Percentiles rank a stretch among this genome's conserved stretches.
Evolutionary conservation across 179 eudicot species (phyloP).

Genomic region (Sideroxylon spinosum): DNA sequence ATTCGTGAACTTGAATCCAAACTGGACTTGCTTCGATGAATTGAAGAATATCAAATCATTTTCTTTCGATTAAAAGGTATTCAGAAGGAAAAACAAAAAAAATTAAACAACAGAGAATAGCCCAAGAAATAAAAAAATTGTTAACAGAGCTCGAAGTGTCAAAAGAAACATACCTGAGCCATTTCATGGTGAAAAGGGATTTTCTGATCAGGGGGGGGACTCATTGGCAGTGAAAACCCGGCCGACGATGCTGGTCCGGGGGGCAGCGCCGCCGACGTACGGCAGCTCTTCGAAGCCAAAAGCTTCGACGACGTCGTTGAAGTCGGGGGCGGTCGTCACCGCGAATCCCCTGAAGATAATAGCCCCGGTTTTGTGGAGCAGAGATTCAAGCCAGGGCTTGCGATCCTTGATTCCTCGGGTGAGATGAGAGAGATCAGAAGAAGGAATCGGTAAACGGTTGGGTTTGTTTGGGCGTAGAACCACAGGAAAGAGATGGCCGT

Average conservation of each 20-base stretch:
- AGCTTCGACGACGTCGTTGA: conserved; percentile 77
- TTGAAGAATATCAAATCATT: background rate
- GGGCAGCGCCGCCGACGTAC: conserved; percentile 78
- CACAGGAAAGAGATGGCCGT: conserved; percentile 43
- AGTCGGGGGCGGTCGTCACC: conserved; percentile 42
- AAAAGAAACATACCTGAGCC: conserved; percentile 59
- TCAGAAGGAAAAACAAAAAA: no score
- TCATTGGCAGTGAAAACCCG: conserved; percentile 90
- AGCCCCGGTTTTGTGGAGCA: conserved; percentile 56
- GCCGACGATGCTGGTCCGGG: conserved; percentile 60
- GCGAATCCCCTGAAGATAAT: conserved; percentile 63
- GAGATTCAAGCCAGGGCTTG: conserved; percentile 48
- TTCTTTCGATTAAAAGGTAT: no score
- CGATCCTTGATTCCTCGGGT: conserved; percentile 29
- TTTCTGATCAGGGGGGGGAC: conserved; percentile 73
- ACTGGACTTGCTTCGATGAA: background rate
- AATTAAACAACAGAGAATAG: no score
- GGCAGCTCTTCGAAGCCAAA: conserved; percentile 72
- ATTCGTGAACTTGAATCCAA: background rate
- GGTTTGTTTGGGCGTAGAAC: conserved; percentile 42
- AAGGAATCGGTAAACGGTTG: background rate
- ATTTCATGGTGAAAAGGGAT: conserved; percentile 89
- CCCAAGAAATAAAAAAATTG: no score
- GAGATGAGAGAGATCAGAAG: background rate
- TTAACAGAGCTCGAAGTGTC: no score